These are phyloP conservation scores for Pistacia atlantica DNA, from an alignment of 345 rosid genomes.

Conservation along the genomic window DNA sequence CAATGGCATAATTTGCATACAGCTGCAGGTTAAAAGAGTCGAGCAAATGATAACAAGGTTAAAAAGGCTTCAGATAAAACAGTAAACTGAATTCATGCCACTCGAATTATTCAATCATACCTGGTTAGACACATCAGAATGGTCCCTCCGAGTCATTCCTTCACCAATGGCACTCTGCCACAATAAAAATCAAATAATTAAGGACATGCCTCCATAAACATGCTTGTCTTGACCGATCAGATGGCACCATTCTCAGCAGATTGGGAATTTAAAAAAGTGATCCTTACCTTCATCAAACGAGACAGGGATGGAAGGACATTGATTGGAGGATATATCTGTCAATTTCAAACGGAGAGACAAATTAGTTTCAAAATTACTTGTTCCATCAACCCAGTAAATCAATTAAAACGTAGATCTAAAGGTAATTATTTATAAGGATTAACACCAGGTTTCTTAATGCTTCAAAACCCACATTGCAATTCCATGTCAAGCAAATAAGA, in stretches of 20 bases:
- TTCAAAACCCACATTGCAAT: not conserved
- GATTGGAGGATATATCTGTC: constrained; percentile 96
- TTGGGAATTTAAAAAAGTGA: constrained; percentile 1
- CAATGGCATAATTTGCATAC: constrained; percentile 95
- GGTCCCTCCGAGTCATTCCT: constrained; percentile 95
- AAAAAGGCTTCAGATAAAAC: not conserved
- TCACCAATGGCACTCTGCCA: constrained; percentile 97
- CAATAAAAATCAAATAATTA: not conserved
- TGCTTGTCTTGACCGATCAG: not conserved
- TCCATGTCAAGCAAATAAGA: not conserved
- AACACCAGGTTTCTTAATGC: not conserved
- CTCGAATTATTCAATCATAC: constrained; percentile 33
- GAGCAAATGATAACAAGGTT: not conserved
- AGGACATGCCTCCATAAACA: not conserved
- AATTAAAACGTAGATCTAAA: not conserved
- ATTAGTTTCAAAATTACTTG: constrained; percentile 6
- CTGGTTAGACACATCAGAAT: constrained; percentile 94
- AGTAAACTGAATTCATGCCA: not conserved
- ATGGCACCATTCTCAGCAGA: not conserved
- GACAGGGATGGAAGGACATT: constrained; percentile 98
- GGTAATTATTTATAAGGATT: not conserved
- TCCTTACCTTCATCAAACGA: constrained; percentile 91
- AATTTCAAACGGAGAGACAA: constrained; percentile 13
- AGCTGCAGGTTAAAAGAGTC: constrained; percentile 46
- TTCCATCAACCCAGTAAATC: not conserved